Percentiles rank a stretch among this genome's conserved stretches.
phyloP scores from a whole-genome alignment of 1,284 basidiomycete species.

The Microbotryum scabiosae region DNA sequence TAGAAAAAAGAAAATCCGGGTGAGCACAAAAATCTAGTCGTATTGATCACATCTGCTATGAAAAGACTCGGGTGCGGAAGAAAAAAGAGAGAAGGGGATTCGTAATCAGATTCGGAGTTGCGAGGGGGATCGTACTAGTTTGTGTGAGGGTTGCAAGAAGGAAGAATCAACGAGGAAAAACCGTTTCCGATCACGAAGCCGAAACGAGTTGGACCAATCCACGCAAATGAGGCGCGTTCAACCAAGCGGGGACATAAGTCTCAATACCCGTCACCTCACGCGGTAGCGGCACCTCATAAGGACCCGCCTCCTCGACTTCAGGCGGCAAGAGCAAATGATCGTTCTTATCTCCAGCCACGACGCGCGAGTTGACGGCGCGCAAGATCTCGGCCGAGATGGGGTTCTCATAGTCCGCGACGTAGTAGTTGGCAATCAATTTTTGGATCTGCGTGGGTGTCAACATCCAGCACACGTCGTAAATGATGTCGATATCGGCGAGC shows the following conservation, averaged over 20 bases:
- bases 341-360: constrained; percentile 86
- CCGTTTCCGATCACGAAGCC: background rate
- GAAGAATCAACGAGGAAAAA: background rate
- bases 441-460: constrained; percentile 98
- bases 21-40: no score
- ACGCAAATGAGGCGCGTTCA: constrained; percentile 72
- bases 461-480: constrained; percentile 98
- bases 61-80: no score
- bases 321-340: constrained; percentile 89
- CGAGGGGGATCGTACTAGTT: background rate
- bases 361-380: constrained; percentile 87
- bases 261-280: constrained; percentile 79
- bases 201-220: constrained; percentile 45
- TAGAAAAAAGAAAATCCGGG: no score
- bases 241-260: constrained; percentile 73
- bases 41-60: no score
- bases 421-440: constrained; percentile 50
- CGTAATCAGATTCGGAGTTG: background rate
- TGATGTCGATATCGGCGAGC: constrained; percentile 90
- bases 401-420: constrained; percentile 97
- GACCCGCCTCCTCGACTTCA: constrained; percentile 89
- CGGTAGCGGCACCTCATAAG: constrained; percentile 77
- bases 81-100: background rate
- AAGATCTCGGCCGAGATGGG: constrained; percentile 94
- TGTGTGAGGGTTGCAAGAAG: background rate